Conservation (phyloP, 83 land plant genomes). For the Thuja plicata region DNA sequence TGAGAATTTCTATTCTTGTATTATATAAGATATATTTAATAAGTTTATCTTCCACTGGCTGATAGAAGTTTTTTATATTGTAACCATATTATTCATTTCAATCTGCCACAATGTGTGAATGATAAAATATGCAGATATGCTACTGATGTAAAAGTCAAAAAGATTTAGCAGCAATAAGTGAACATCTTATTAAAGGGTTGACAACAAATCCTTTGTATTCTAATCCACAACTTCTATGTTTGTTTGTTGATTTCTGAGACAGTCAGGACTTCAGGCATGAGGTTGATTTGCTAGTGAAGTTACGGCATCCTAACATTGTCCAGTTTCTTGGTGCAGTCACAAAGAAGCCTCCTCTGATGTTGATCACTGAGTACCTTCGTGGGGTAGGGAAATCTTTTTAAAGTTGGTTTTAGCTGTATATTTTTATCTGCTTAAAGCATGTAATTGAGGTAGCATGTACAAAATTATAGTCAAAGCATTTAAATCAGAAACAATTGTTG, state of each 20-base stretch:
- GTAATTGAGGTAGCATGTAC: background rate
- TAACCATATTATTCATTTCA: background rate
- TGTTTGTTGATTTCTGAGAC: slow-evolving; percentile 15
- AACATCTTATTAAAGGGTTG: background rate
- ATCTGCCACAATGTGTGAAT: background rate
- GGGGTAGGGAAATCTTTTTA: slow-evolving; percentile 44
- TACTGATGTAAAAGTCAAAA: slow-evolving; percentile 2
- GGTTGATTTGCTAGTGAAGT: slow-evolving; percentile 87
- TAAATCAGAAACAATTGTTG: background rate
- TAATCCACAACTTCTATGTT: slow-evolving; percentile 2
- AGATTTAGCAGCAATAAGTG: background rate
- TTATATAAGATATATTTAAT: background rate
- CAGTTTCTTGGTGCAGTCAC: slow-evolving; percentile 98
- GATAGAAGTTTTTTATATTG: background rate
- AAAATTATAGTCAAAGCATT: background rate
- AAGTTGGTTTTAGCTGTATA: background rate
- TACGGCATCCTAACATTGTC: slow-evolving; percentile 95
- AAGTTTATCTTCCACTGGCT: background rate
- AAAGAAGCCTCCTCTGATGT: slow-evolving; percentile 73
- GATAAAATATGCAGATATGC: background rate
- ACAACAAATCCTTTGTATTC: background rate
- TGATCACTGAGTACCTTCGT: slow-evolving; percentile 83
- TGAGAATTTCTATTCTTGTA: background rate
- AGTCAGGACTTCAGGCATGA: slow-evolving; percentile 94
- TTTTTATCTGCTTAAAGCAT: background rate